Base-by-base conservation (phyloP, 1,284 basidiomycete species). In the Boletellus deceptivus region DNA sequence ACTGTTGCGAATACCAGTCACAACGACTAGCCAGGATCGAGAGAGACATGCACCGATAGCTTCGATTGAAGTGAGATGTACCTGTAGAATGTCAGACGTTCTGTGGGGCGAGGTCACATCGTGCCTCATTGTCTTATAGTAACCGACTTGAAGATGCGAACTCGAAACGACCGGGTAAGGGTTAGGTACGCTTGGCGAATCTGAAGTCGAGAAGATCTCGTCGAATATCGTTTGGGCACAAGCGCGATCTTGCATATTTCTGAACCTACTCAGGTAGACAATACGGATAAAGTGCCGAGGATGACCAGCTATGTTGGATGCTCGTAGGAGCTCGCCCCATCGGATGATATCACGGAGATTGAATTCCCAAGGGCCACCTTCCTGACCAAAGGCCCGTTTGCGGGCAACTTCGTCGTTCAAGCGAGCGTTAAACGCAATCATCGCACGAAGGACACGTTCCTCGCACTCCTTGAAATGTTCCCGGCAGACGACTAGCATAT, bases 361-460 rank as follows among this genome's bases (percentile, higher is more conserved):
- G 76, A 99, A 98, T 67, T 99, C 97, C 97, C 97, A 99, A 1
- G 97, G 97, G 46, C 84, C 80, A 9, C 97, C 97, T 55, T 90
- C 84, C 41, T 85, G 79, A 6, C 84, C 95, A 63, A 98, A 93
- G 1, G 76, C 62, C 27, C 83, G 80, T 50, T 81, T 80, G 27
- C 83, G 67, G 59, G 84, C 83, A 4, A 89, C 83, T 58, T 87
- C 85, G 18, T 86, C 76, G 53, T 88, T 85, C 46, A 99, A 75
- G 9, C 73, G 72, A 53, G 78, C 73, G 66, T 95, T 98, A 76
- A 91, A 98, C 0, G 74, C 61, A 53, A 99, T 92, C 92, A 99
- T 98, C 38, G 73, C 72, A 43, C 77, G 74, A 20, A 98, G 72
- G 7, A 79, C 63, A 2, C 74, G 70, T 25, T 73, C 61, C 17